Evolutionary conservation across 768 basidiomycete species (phyloP).

Genomic region (Rhizopogon vulgaris): DNA sequence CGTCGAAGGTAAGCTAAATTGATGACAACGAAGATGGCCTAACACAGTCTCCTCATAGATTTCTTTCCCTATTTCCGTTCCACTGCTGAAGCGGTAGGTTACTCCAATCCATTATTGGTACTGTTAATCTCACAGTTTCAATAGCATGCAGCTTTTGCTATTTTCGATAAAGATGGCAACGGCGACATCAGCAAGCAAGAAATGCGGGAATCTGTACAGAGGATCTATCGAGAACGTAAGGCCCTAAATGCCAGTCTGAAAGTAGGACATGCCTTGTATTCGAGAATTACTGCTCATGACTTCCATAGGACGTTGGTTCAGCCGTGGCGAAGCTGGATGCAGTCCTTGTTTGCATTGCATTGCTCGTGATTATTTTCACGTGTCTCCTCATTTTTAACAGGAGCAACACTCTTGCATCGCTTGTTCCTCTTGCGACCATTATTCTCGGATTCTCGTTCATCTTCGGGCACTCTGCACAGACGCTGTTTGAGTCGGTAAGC

Average conservation of each 20-base stretch:
- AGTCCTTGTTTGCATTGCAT: constrained; percentile 54
- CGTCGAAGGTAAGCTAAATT: constrained; percentile 46
- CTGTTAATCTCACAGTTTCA: constrained; percentile 1
- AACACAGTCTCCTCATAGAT: constrained; percentile 35
- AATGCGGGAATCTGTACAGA: constrained; percentile 78
- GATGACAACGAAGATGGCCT: not conserved
- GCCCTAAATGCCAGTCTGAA: constrained; percentile 65
- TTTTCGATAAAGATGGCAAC: constrained; percentile 81
- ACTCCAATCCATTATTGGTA: not conserved
- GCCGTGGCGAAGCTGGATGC: constrained; percentile 75
- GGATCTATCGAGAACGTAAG: constrained; percentile 76
- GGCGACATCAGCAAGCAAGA: constrained; percentile 73
- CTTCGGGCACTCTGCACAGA: constrained; percentile 77
- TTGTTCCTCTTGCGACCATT: constrained; percentile 75
- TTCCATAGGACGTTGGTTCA: constrained; percentile 55
- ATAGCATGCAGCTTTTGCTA: constrained; percentile 59
- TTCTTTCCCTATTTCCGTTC: constrained; percentile 74
- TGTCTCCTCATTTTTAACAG: constrained; percentile 73
- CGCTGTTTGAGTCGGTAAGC: constrained; percentile 69
- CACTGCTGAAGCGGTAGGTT: constrained; percentile 58
- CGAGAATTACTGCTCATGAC: constrained; percentile 2
- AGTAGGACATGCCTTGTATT: constrained; percentile 28
- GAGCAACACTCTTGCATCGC: constrained; percentile 56
- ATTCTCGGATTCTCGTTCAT: constrained; percentile 82
- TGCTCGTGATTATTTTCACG: constrained; percentile 58